Base-by-base conservation (phyloP, 1,284 basidiomycete species). In the Ustilago shanxiensis region DNA sequence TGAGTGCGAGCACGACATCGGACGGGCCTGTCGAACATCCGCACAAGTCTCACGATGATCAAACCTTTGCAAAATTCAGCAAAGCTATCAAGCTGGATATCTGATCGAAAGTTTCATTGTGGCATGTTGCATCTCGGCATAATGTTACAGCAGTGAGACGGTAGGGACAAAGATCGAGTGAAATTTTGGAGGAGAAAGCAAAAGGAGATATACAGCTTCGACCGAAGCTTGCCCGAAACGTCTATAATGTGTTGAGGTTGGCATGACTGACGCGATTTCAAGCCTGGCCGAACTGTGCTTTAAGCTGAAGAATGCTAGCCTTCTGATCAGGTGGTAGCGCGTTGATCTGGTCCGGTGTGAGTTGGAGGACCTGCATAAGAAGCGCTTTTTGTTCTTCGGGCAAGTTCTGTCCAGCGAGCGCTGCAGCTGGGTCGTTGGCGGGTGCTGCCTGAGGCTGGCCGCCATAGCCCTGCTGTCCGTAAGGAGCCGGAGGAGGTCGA, bases 301-400 rank as follows among this genome's bases (percentile, higher is more conserved):
- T 84, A 66, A 86, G 79, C 63, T 93, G 91, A 87, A 94, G 89
- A 51, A 98, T 93, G n/a, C 93, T 92, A 0, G 91, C 90, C 52
- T 92, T 90, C 79, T 98, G 95, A 2, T 90, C 89, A 1, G 93
- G 91, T 24, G 95, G 93, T 52, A 98, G 87, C 8, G 90, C 91
- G 64, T 91, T 91, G 80, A 99, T 93, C 87, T 98, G 95, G 53
- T 94, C 94, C 44, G 90, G 91, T 0, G 93, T 93, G 81, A 99
- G 87, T 67, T 89, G 90, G 33, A 99, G 88, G 0, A 98, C 95
- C 87, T 95, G 94, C 72, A 82, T 79, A 4, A 86, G 71, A 1
- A 86, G 68, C 24, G 73, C 74, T 50, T 79, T 71, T 51, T 83
- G 80, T 44, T 82, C 80, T 52, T 84, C 81, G 28, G 80, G 77